phyloP scores from a whole-genome alignment of 2,329 filamentous ascomycete genomes.

The Colletotrichum sojae region DNA sequence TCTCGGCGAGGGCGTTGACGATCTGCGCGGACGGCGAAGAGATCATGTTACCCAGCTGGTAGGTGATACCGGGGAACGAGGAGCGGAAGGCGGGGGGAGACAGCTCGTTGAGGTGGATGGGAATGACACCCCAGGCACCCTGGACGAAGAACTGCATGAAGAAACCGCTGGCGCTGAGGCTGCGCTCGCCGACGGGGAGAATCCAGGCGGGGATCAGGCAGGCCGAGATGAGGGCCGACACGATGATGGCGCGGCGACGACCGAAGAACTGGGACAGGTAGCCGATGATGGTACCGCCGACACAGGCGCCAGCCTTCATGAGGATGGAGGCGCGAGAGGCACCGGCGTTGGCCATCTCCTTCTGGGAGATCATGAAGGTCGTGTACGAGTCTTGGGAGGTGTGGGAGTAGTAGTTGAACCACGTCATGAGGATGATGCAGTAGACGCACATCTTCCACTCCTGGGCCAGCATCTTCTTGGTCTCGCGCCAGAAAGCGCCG shows the following conservation, averaged over 20 bases:
- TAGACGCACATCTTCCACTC: conserved; percentile 87
- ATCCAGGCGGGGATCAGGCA: conserved; percentile 80
- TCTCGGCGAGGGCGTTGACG: conserved; percentile 81
- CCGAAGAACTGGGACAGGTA: conserved; percentile 83
- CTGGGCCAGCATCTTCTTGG: conserved; percentile 74
- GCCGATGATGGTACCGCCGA: conserved; percentile 80
- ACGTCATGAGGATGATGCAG: conserved; percentile 84
- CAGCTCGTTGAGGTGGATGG: conserved; percentile 82
- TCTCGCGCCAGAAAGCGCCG: conserved; percentile 77
- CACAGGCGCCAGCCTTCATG: conserved; percentile 84
- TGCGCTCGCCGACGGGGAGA: conserved; percentile 70
- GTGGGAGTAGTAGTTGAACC: conserved; percentile 83
- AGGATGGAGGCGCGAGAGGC: conserved; percentile 84
- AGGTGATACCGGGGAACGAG: conserved; percentile 78
- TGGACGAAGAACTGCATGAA: conserved; percentile 79
- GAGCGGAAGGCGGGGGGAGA: conserved; percentile 79
- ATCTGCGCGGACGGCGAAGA: conserved; percentile 82
- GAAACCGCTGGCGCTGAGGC: conserved; percentile 76
- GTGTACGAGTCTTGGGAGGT: conserved; percentile 87
- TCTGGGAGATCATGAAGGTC: conserved; percentile 82
- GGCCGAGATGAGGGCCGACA: conserved; percentile 71
- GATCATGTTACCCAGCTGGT: conserved; percentile 83
- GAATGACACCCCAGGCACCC: conserved; percentile 77
- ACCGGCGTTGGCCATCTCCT: conserved; percentile 74
- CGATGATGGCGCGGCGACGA: conserved; percentile 77